Base-by-base conservation (phyloP, 805 yeast genomes). In the Candida xiaguanensis region DNA sequence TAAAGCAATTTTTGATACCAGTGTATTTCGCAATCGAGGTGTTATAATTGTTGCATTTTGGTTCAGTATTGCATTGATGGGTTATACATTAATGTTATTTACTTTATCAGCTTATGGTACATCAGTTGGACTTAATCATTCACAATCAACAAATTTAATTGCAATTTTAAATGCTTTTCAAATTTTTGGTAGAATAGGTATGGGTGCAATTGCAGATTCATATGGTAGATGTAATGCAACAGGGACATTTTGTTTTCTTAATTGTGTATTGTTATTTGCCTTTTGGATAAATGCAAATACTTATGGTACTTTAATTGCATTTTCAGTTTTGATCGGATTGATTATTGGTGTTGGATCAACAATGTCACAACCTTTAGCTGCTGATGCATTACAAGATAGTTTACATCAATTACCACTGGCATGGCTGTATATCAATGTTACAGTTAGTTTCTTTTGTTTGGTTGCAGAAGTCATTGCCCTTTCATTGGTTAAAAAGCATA, bases 401-500 rank as follows among this genome's bases (percentile, higher is more conserved):
- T 36, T 40, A 9, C 48, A 55, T 12, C 52, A 55, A 38, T 44
- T 63, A 14, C 63, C 71, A 1, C 63, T 70, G 4, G 70, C 63
- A 2, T 67, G 73, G 73, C 55, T 67, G 2, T 61, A 59, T 0
- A 41, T 66, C 40, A 67, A 67, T 42, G 55, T 67, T n/a, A 45
- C 58, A 5, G 62, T 55, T 5, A 43, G 57, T 3, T 31, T 56
- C 3, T 53, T 65, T 22, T 54, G 71, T 4, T 53, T 79, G 17
- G 67, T 71, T 1, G 63, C 78, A 3, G 85, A 79, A 56, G 68
- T 76, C 6, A 70, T 78, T 36, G 83, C 78, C 0, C 70, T 79
- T 41, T 67, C 77, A 2, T 52, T 78, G 34, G 63, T 66, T 19
- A 34, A 37, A 14, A 13, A 38, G 5, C 15, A 36, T 7, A 24